Evolutionary conservation across 1,284 basidiomycete species (phyloP).

Genomic region (Cryptococcus sp.): DNA sequence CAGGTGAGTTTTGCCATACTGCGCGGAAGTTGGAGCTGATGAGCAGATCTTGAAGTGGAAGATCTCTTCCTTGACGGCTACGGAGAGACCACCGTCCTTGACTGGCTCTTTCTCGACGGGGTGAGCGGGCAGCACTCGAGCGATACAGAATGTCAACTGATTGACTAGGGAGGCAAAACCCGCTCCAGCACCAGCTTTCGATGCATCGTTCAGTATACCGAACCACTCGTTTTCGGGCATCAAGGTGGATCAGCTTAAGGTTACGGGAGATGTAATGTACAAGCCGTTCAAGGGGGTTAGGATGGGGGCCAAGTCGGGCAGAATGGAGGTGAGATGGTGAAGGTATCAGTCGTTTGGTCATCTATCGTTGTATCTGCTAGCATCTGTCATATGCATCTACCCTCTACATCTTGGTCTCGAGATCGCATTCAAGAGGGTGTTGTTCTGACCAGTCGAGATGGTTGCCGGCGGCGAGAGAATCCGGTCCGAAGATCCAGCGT

Average conservation of each 20-base stretch:
- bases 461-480: too few species aligned
- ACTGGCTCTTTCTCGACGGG: constrained; percentile 69
- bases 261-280: constrained; percentile 56
- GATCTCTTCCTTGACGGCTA: constrained; percentile 61
- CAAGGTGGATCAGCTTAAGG: constrained; percentile 75
- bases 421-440: too few species aligned
- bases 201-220: constrained; percentile 64
- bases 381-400: too few species aligned
- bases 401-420: too few species aligned
- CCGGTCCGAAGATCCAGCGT: too few species aligned
- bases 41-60: constrained; percentile 66
- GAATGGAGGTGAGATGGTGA: constrained; percentile 43
- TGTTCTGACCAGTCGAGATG: too few species aligned
- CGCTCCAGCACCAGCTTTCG: constrained; percentile 63
- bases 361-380: too few species aligned
- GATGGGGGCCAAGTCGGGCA: constrained; percentile 36
- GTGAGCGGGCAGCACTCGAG: constrained; percentile 18
- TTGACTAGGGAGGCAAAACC: constrained; percentile 30
- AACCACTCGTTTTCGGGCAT: constrained; percentile 71
- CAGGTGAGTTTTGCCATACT: constrained; percentile 48
- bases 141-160: not conserved
- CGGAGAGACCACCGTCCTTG: constrained; percentile 61
- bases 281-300: constrained; percentile 61
- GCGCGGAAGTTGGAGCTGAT: not conserved
- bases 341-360: too few species aligned